A percentile compares a stretch with the other conserved stretches of the same genome.
phyloP scores from a whole-genome alignment of 176 grass and related monocot genomes.

The Aegilops speltoides region DNA sequence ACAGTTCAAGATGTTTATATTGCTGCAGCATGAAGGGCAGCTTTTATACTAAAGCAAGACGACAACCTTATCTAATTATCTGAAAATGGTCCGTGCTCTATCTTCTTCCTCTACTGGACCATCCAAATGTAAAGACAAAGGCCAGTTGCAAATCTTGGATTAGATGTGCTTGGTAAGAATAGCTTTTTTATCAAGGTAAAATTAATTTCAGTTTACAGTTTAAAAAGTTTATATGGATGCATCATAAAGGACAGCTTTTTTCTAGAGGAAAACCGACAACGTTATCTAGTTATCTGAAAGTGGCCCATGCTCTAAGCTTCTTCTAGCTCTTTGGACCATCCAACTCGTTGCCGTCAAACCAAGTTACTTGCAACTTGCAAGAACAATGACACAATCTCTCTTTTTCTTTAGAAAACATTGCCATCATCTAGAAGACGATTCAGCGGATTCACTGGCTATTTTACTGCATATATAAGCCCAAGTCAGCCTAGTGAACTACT shows the following conservation, averaged over 20 bases:
- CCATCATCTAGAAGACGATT: background rate
- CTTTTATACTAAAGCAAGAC: background rate
- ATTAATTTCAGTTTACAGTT: background rate
- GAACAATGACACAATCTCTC: background rate
- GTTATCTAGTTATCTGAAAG: constrained; percentile 9
- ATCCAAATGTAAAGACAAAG: background rate
- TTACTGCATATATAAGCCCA: background rate
- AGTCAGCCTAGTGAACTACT: background rate
- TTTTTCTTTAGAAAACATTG: background rate
- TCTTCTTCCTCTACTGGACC: background rate
- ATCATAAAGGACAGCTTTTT: background rate
- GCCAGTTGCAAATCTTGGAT: background rate
- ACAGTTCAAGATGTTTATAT: background rate
- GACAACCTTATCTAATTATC: background rate
- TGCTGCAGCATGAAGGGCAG: background rate
- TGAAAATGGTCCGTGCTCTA: background rate
- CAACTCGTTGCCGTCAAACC: background rate
- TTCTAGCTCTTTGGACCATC: background rate
- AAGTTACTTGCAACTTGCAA: background rate
- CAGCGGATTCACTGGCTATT: background rate
- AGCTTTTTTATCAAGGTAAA: background rate
- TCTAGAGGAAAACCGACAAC: background rate
- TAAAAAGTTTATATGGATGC: background rate
- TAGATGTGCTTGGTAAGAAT: too few species aligned
- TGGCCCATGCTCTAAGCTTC: constrained; percentile 6